Base-by-base conservation (phyloP, 257 asterid genomes). In the Rhazya stricta region DNA sequence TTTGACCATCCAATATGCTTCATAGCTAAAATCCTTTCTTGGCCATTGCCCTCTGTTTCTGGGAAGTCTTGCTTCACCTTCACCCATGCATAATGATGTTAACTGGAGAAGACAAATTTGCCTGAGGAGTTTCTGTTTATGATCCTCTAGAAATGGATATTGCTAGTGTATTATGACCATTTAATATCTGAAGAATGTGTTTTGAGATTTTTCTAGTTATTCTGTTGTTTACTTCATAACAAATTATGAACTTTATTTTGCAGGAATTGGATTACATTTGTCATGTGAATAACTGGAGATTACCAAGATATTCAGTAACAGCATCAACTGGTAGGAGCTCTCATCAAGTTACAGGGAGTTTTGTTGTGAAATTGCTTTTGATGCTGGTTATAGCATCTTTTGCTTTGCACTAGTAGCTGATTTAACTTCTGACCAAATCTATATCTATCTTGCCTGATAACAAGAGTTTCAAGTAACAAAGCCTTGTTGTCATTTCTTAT, bases 261-360 rank as follows among this genome's bases (percentile, higher is more conserved):
- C 65, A 78, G 85, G 78, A 78, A 45, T 66, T 77, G 76, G 63
- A 57, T 79, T 50, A 71, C 56, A 72, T 75, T 21, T 79, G 84
- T 32, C 37, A 37, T 65, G 71, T 11, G 53, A 80, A 73, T 46
- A 46, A 37, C 50, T 81, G 84, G 78, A 41, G 25, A 43, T 29
- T 42, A 29, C 78, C 76, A 29, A 56, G 30, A 43, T 71, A 70
- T 36, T 29, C 1, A 18, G 42, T 65, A 25, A 71, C 82, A 29
- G 57, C 54, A 37, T 54, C 78, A 65, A 36, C 42, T 16, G 82
- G 85, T 81, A 78, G 25, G 53, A 36, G 37, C 57, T 61, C 72
- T 60, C 13, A 15, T 18, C 3, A 0, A 13, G 67, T 30, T 42
- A 50, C 9, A 18, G 1, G 21, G 18, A 18, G 16, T 18, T 32